Evolutionary conservation across 768 basidiomycete species (phyloP).

Genomic region (Glaciozyma antarctica): DNA sequence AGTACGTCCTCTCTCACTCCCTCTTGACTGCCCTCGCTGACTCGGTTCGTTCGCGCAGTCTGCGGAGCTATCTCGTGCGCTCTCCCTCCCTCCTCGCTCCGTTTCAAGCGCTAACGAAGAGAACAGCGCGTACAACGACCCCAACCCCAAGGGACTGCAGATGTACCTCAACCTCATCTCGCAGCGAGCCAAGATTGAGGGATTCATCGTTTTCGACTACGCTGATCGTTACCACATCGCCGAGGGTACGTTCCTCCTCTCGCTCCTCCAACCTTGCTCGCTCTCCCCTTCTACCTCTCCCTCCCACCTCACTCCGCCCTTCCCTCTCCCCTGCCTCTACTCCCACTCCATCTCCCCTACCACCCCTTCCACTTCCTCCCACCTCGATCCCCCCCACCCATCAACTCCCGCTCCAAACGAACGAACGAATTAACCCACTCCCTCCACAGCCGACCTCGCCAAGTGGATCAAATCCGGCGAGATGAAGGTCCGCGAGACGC

Average conservation of each 20-base stretch:
- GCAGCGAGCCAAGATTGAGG: slow-evolving; percentile 68
- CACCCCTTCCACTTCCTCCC: neutral
- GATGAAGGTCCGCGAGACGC: slow-evolving; percentile 53
- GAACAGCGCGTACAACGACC: slow-evolving; percentile 47
- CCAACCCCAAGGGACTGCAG: slow-evolving; percentile 54
- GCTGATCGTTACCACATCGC: slow-evolving; percentile 52
- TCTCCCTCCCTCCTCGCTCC: neutral
- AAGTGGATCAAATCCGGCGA: slow-evolving; percentile 55
- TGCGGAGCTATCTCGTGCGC: no score
- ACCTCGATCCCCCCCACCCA: no score
- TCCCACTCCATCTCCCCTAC: no score
- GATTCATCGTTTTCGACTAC: slow-evolving; percentile 65
- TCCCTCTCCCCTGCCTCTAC: no score
- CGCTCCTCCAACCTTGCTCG: no score
- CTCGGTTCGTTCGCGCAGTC: neutral
- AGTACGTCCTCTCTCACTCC: slow-evolving; percentile 50
- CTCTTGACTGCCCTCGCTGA: neutral
- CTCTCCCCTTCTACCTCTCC: no score
- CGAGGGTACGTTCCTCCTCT: slow-evolving; percentile 27
- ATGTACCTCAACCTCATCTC: slow-evolving; percentile 51
- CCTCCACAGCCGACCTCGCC: slow-evolving; percentile 48
- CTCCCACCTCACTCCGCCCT: neutral
- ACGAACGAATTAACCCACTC: no score
- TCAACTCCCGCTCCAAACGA: no score
- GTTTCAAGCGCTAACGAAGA: no score